Evolutionary conservation across 208 protist genomes (phyloP), one percentile per base, ranked within the genome.

Genomic region (Wallacemonas sp.): DNA sequence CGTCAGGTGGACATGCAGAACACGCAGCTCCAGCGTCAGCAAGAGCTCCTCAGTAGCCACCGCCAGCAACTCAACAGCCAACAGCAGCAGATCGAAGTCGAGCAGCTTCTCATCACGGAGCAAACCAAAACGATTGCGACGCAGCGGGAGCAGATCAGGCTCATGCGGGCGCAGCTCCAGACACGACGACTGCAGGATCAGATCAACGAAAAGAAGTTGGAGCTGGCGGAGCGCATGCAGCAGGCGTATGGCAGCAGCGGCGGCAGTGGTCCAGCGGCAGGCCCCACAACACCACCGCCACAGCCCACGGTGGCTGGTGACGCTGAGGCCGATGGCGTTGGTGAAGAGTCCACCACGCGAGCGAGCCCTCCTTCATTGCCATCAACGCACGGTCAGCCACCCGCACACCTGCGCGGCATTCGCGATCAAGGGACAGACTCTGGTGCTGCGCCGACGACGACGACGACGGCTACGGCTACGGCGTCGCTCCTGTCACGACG

Each of bases 61-160:
- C 74, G 75, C 24, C 63, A 73, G 47, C 72, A 90, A 56, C 58
- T 90, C 5, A 29, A 60, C 49, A 76, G 77, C 19, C 83, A 83
- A 46, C 71, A 77, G 60, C 65, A 82, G 23, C 82, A 92, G 70
- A 92, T 95, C 17, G 71, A 83, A 27, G 83, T 95, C 38, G 84
- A 93, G 63, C 78, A 82, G 48, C 72, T 83, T 33, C 72, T 92
- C 26, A 65, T 90, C 17, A 67, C 62, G 43, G 83, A 93, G 56
- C 85, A 93, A 54, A 81, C 79, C 44, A 74, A 87, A 23, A 87
- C 83, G 1, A 92, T 95, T 61, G 65, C 82, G 55, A 79, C 75
- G 27, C 86, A 91, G 55, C 74, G 78, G 12, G 80, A 88, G 38
- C 83, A 93, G 55, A 77, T 92, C 17, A 55, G 39, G 3, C 74